These are phyloP conservation scores for Sphagnum fallax DNA, from an alignment of 228 moss, liverwort and hornwort genomes.

Conservation along the genomic window DNA sequence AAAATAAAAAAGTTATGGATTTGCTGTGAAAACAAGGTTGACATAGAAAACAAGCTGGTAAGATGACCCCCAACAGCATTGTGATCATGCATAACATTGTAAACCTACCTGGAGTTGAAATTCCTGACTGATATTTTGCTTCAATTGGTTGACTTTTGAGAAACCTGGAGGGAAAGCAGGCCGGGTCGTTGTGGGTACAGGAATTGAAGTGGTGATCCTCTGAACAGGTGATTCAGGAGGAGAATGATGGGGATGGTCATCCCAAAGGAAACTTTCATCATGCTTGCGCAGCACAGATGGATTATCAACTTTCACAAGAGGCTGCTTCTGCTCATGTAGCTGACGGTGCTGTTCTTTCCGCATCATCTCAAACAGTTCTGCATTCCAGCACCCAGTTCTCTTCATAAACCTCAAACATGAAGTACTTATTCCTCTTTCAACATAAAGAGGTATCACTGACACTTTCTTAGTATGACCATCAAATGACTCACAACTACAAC, in stretches of 20 bases:
- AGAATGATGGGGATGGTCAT: slow-evolving; percentile 45
- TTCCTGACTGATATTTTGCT: slow-evolving; percentile 32
- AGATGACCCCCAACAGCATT: not conserved
- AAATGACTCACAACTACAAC: too few species aligned
- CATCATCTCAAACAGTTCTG: slow-evolving; percentile 98
- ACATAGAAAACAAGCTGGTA: too few species aligned
- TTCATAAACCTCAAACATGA: not conserved
- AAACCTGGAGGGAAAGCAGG: slow-evolving; percentile 99
- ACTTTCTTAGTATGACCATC: too few species aligned
- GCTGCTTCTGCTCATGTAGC: slow-evolving; percentile 75
- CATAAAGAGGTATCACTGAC: too few species aligned
- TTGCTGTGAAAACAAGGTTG: too few species aligned
- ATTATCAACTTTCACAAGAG: slow-evolving; percentile 45
- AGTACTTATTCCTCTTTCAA: too few species aligned
- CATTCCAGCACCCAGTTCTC: slow-evolving; percentile 1
- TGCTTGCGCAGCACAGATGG: slow-evolving; percentile 67
- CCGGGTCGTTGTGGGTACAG: slow-evolving; percentile 65
- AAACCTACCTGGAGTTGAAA: slow-evolving; percentile 43
- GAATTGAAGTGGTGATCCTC: slow-evolving; percentile 25
- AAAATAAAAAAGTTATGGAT: too few species aligned
- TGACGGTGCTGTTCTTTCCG: slow-evolving; percentile 90
- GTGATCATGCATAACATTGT: slow-evolving; percentile 33
- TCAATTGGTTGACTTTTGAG: slow-evolving; percentile 70
- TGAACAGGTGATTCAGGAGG: slow-evolving; percentile 43
- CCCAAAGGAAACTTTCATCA: slow-evolving; percentile 95